A percentile compares a stretch with the other conserved stretches of the same genome.
phyloP scores from a whole-genome alignment of 768 basidiomycete genomes.

The Mycena vulgaris region DNA sequence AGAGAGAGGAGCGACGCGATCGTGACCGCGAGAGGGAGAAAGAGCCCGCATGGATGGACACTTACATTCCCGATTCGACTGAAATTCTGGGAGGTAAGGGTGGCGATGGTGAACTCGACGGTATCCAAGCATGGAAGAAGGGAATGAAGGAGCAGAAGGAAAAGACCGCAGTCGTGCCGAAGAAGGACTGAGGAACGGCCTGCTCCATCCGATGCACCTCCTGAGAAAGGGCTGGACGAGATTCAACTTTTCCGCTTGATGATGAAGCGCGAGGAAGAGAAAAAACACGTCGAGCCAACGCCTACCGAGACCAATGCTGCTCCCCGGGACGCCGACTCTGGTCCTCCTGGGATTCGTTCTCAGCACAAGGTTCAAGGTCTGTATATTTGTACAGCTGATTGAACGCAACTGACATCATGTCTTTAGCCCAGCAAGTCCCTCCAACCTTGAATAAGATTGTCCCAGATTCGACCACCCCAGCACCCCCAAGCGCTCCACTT shows the following conservation, averaged over 20 bases:
- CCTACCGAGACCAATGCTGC: conserved; percentile 25
- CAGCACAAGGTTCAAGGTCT: conserved; percentile 30
- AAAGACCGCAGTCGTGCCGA: conserved; percentile 46
- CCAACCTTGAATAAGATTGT: conserved; percentile 7
- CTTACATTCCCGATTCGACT: conserved; percentile 77
- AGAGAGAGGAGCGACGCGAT: conserved; percentile 63
- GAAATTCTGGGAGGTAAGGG: conserved; percentile 78
- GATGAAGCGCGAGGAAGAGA: conserved; percentile 84
- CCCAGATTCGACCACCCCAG: conserved; percentile 5
- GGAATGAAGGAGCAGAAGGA: conserved; percentile 80
- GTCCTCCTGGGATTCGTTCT: conserved; percentile 28
- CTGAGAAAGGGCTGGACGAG: conserved; percentile 75
- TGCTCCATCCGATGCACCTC: conserved; percentile 39
- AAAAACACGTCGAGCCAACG: conserved; percentile 51
- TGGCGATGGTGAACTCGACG: conserved; percentile 79
- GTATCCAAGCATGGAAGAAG: conserved; percentile 91
- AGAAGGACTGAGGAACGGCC: conserved; percentile 33
- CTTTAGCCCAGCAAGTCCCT: not conserved
- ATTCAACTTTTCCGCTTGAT: conserved; percentile 87
- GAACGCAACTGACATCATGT: not conserved
- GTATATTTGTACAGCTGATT: not conserved
- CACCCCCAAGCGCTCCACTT: conserved; percentile 5
- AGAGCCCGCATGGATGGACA: conserved; percentile 95
- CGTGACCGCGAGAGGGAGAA: conserved; percentile 82
- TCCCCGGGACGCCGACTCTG: not conserved